Conservation (phyloP, 2,329 filamentous ascomycete genomes). For the Monilinia fructicola region DNA sequence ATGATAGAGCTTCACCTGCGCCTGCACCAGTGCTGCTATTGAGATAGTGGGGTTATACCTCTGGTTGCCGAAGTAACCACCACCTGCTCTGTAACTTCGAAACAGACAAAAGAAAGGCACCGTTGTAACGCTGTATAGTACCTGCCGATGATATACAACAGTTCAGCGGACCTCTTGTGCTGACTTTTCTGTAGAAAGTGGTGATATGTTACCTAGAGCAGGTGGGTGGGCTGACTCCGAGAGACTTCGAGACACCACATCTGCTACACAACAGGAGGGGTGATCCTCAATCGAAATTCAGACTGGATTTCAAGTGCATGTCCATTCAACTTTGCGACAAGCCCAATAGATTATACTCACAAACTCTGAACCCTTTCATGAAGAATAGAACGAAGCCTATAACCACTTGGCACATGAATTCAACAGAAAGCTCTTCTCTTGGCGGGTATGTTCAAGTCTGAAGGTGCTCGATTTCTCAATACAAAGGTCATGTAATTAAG, state of each 20-base stretch:
- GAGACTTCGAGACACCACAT: constrained; percentile 18
- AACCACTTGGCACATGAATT: constrained; percentile 19
- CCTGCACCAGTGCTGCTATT: no score
- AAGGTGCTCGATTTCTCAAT: constrained; percentile 4
- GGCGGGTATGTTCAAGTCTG: constrained; percentile 1
- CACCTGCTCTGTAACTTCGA: constrained; percentile 12
- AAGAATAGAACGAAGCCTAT: background rate
- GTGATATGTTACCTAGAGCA: constrained; percentile 16
- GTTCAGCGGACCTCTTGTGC: constrained; percentile 15
- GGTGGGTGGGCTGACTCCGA: constrained; percentile 19
- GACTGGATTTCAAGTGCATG: constrained; percentile 6
- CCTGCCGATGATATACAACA: constrained; percentile 13
- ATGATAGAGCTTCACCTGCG: constrained; percentile 9
- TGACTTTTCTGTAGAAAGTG: constrained; percentile 9
- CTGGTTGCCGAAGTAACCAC: constrained; percentile 15
- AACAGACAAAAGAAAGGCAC: background rate
- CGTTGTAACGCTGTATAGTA: constrained; percentile 14
- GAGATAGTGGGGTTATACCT: constrained; percentile 18
- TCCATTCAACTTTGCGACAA: constrained; percentile 3
- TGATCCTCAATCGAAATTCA: constrained; percentile 13
- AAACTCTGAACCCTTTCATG: background rate
- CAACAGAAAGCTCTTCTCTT: constrained; percentile 7
- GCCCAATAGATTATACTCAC: background rate
- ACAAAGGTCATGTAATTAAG: constrained; percentile 2
- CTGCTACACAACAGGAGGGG: constrained; percentile 21